Conservation (phyloP, 345 rosid species). For the Acer saccharum region DNA sequence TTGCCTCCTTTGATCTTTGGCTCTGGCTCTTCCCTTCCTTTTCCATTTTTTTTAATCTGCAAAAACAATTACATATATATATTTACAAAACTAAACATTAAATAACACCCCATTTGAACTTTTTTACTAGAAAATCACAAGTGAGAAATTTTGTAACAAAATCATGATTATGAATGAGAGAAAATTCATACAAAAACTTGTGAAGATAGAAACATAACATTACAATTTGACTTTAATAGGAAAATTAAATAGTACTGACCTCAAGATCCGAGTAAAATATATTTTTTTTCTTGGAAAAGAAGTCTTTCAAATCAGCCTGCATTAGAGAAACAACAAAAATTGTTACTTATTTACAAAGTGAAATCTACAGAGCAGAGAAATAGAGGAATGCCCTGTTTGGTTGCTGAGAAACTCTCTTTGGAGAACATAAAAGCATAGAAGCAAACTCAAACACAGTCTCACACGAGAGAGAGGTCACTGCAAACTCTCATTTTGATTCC, state of each 20-base stretch:
- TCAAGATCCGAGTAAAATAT: constrained; percentile 41
- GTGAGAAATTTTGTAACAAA: background rate
- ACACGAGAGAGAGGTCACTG: background rate
- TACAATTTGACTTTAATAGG: background rate
- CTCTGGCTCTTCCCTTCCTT: constrained; percentile 60
- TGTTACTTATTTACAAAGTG: constrained; percentile 4
- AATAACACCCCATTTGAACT: background rate
- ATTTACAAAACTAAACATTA: constrained; percentile 4
- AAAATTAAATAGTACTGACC: constrained; percentile 31
- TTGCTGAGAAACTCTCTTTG: constrained; percentile 3
- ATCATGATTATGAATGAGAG: constrained; percentile 21
- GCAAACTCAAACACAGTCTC: constrained; percentile 7
- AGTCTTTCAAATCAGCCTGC: constrained; percentile 28
- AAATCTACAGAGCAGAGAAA: constrained; percentile 12
- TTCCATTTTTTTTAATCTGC: constrained; percentile 46
- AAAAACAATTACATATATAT: constrained; percentile 1
- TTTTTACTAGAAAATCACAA: background rate
- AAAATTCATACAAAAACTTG: background rate
- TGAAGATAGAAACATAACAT: background rate
- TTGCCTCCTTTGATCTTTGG: constrained; percentile 48
- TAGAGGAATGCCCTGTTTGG: constrained; percentile 2
- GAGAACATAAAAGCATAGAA: constrained; percentile 1
- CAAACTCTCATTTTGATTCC: background rate
- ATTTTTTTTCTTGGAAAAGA: background rate
- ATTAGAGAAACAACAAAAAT: constrained; percentile 4